Evolutionary conservation across 352 stramenopile species (phyloP).

Genomic region (Globisporangium splendens): DNA sequence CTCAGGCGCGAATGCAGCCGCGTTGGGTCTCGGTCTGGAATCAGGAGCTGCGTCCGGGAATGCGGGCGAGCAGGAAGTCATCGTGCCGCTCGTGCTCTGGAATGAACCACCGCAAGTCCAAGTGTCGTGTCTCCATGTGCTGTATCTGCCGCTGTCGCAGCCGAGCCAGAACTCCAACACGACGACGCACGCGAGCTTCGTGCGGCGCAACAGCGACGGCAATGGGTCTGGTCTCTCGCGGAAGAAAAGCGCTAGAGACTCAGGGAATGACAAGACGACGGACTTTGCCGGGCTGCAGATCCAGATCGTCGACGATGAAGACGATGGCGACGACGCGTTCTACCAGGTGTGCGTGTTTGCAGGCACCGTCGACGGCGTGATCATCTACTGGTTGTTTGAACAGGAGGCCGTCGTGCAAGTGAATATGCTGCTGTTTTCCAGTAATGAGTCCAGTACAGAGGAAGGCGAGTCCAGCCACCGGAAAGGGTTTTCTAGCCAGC

Average conservation of each 20-base stretch:
- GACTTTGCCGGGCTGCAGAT: constrained; percentile 21
- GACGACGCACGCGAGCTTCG: constrained; percentile 26
- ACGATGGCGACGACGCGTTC: constrained; percentile 27
- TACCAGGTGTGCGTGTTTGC: constrained; percentile 70
- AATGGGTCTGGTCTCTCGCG: neutral
- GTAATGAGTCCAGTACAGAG: neutral
- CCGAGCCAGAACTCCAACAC: constrained; percentile 66
- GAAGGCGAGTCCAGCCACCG: neutral
- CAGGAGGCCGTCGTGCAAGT: constrained; percentile 56
- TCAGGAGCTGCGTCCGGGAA: neutral
- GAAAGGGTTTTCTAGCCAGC: constrained; percentile 5
- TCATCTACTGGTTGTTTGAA: constrained; percentile 76
- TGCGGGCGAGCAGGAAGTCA: constrained; percentile 27
- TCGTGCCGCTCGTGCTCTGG: constrained; percentile 74
- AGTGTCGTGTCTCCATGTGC: constrained; percentile 56
- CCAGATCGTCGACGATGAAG: constrained; percentile 36
- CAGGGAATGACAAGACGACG: neutral
- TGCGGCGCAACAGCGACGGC: constrained; percentile 10
- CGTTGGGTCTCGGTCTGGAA: constrained; percentile 2
- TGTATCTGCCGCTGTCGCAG: constrained; percentile 58
- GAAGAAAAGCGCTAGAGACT: neutral
- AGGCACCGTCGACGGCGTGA: constrained; percentile 54
- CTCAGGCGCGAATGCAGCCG: neutral
- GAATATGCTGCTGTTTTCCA: constrained; percentile 54
- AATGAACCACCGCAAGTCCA: constrained; percentile 44